Evolutionary conservation across 2,329 filamentous ascomycete genomes (phyloP), one percentile per base, ranked within the genome.

Genomic region (Furcasterigmium sp.): DNA sequence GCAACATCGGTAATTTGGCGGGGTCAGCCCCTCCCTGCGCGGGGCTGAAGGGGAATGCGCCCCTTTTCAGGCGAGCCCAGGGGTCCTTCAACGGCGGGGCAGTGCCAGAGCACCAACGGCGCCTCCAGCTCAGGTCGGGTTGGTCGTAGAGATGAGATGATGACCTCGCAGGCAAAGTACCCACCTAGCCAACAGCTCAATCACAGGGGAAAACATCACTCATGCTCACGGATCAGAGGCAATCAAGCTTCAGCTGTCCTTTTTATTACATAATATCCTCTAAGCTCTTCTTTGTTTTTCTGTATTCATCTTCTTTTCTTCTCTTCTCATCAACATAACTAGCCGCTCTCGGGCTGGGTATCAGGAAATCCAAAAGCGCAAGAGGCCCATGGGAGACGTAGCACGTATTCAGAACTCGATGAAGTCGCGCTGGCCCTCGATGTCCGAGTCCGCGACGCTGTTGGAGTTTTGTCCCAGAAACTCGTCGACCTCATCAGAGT

Each of bases 401-500:
- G 21, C 47, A 46, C 37, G 37, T 7, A 11, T 44, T 56, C 51
- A 70, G 41, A 70, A 57, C 38, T 58, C 55, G 59, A 85, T 76
- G 55, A 74, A 85, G 58, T 84, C 80, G 59, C 75, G 73, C 53
- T 78, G 70, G 52, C 74, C 68, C 45, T 73, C 68, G 58, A 82
- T 75, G 49, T 79, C 77, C 43, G 70, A 63, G 50, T 78, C 73
- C 10, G 13, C 35, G 18, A 10, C 11, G n/a, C 19, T 18, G 42
- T 73, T 68, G 45, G 65, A 72, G 44, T 73, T 68, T 28, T 30
- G 19, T 10, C 68, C 68, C 49, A 84, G 72, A 55, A 82, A 81
- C 60, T 85, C 81, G 56, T 84, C 82, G 46, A 84, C 73, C 49
- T 79, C 80, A 58, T 90, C 87, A 43, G 86, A 91, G 64, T 91